Conservation (phyloP, 305 asterid genomes). For the Fraxinus baroniana region DNA sequence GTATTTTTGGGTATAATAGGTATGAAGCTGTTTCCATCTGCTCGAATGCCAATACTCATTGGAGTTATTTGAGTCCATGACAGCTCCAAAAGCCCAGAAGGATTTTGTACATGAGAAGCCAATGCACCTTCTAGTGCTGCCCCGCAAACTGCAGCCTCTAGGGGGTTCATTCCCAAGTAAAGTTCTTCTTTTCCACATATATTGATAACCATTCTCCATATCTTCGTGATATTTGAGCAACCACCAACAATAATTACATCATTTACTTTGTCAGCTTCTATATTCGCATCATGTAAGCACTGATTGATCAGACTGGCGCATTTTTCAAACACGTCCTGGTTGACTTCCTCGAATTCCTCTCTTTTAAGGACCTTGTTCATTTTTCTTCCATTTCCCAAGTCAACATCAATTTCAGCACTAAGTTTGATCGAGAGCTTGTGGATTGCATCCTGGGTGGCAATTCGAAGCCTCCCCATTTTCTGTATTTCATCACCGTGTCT, state of each 20-base stretch:
- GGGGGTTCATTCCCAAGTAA: conserved; percentile 53
- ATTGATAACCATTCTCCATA: conserved; percentile 32
- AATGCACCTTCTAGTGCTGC: conserved; percentile 92
- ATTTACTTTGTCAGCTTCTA: conserved; percentile 45
- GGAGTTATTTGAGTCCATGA: conserved; percentile 75
- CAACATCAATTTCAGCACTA: conserved; percentile 48
- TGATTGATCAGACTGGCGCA: conserved; percentile 49
- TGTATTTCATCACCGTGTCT: conserved; percentile 64
- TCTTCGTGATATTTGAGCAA: conserved; percentile 70
- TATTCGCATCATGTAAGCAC: conserved; percentile 61
- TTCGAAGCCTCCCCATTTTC: conserved; percentile 72
- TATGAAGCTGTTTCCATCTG: conserved; percentile 55
- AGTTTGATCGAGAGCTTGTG: conserved; percentile 61
- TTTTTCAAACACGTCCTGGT: conserved; percentile 50
- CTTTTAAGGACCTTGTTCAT: conserved; percentile 51
- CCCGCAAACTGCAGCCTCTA: conserved; percentile 91
- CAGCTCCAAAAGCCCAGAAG: conserved; percentile 79
- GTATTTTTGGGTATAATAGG: conserved; percentile 65
- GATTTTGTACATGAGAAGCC: conserved; percentile 71
- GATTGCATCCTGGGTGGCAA: conserved; percentile 78
- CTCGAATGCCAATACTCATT: conserved; percentile 64
- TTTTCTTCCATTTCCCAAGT: conserved; percentile 55
- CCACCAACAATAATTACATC: conserved; percentile 90
- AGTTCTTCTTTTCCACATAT: conserved; percentile 44
- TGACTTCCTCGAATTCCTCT: conserved; percentile 67